A percentile compares a stretch with the other conserved stretches of the same genome.
Evolutionary conservation across 2,329 filamentous ascomycete genomes (phyloP).

Genomic region (Alternaria postmessia): DNA sequence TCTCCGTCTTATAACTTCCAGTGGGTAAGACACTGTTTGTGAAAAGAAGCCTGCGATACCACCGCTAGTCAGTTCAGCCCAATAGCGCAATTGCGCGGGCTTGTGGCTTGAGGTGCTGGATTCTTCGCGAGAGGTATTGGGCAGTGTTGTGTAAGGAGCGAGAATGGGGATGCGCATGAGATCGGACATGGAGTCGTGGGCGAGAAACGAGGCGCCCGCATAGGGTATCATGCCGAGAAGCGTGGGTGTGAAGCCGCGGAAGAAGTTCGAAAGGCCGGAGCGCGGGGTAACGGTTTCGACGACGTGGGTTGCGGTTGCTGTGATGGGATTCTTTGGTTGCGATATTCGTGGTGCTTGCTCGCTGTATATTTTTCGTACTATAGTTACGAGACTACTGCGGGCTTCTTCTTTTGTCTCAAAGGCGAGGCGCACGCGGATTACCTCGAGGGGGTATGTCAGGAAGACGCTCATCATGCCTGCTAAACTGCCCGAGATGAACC

Average conservation of each 20-base stretch:
- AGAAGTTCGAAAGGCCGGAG: constrained; percentile 86
- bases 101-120: constrained; percentile 58
- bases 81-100: constrained; percentile 77
- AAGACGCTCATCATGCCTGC: constrained; percentile 92
- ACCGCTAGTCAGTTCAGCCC: constrained; percentile 85
- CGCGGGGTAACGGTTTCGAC: constrained; percentile 66
- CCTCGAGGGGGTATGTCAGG: constrained; percentile 93
- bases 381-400: constrained; percentile 74
- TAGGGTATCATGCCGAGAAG: constrained; percentile 96
- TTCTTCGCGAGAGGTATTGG: constrained; percentile 59
- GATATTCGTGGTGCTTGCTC: constrained; percentile 64
- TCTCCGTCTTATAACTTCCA: constrained; percentile 88
- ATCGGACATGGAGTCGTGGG: constrained; percentile 90
- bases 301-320: constrained; percentile 52
- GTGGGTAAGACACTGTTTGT: constrained; percentile 90
- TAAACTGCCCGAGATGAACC: constrained; percentile 75
- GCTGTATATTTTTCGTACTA: constrained; percentile 86
- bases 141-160: constrained; percentile 77
- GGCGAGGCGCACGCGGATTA: constrained; percentile 89
- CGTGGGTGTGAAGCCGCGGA: constrained; percentile 90
- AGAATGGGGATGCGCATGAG: constrained; percentile 74
- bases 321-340: constrained; percentile 45
- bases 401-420: constrained; percentile 87
- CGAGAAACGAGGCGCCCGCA: constrained; percentile 93
- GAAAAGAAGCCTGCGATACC: constrained; percentile 87